Percentiles rank a stretch among this genome's conserved stretches.
These are phyloP conservation scores for Mycena venus DNA, from an alignment of 768 basidiomycete species.

Conservation along the genomic window DNA sequence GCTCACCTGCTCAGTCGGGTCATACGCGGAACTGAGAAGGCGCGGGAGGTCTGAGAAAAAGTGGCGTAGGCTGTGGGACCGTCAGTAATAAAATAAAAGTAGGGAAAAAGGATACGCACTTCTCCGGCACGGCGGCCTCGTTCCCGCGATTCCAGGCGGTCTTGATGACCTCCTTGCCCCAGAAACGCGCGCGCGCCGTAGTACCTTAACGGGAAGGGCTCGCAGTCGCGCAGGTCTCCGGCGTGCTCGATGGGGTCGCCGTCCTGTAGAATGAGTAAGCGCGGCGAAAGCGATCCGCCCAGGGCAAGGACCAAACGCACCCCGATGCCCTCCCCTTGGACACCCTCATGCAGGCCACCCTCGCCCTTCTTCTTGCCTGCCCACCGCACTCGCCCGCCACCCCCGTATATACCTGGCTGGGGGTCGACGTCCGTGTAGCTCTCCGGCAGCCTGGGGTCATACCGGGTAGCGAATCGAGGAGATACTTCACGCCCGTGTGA, in stretches of 20 bases:
- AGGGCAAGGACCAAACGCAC: constrained; percentile 41
- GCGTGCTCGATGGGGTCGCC: constrained; percentile 82
- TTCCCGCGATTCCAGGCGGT: constrained; percentile 85
- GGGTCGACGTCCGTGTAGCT: constrained; percentile 54
- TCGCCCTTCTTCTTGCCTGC: background rate
- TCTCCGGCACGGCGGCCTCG: constrained; percentile 92
- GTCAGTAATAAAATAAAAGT: background rate
- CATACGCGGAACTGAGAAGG: constrained; percentile 69
- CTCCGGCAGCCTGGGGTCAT: constrained; percentile 81
- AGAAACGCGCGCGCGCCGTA: constrained; percentile 78
- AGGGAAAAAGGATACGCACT: constrained; percentile 61
- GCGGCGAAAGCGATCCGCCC: no score
- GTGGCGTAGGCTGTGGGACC: constrained; percentile 43
- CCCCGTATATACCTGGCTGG: background rate
- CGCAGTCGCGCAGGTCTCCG: constrained; percentile 80
- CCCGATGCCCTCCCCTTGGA: no score
- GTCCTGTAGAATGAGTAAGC: no score
- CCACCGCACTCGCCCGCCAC: background rate
- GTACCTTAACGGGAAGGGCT: constrained; percentile 81
- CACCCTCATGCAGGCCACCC: no score
- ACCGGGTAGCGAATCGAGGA: constrained; percentile 91
- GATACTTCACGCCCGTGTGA: constrained; percentile 85
- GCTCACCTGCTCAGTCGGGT: constrained; percentile 63
- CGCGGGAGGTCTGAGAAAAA: no score
- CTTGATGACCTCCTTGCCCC: constrained; percentile 83